phyloP scores from a whole-genome alignment of 768 basidiomycete species.

The Lentinula guzmanii region DNA sequence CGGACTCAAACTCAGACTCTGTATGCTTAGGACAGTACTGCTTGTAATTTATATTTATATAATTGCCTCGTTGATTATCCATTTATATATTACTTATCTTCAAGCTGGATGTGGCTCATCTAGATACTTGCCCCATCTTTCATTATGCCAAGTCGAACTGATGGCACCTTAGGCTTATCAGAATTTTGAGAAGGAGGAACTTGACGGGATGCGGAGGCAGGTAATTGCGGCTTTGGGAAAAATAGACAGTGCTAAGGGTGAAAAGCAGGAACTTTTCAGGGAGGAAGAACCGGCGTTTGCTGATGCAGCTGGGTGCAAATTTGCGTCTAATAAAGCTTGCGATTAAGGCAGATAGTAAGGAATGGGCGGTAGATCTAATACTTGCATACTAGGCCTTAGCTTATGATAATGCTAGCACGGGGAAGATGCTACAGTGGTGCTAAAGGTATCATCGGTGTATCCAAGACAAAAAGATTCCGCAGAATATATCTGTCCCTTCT shows the following conservation, averaged over 20 bases:
- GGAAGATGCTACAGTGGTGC: background rate
- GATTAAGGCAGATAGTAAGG: constrained; percentile 15
- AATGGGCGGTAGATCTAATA: too few species aligned
- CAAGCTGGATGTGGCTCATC: background rate
- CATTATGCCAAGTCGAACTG: constrained; percentile 14
- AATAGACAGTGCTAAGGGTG: background rate
- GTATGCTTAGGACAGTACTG: background rate
- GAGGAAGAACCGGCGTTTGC: constrained; percentile 18
- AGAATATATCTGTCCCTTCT: constrained; percentile 23
- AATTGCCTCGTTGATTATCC: background rate
- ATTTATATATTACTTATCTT: background rate
- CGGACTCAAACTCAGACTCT: background rate
- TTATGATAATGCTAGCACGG: background rate
- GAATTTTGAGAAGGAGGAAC: background rate
- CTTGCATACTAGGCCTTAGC: background rate
- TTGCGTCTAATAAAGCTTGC: constrained; percentile 16
- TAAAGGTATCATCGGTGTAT: background rate
- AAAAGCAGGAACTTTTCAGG: background rate
- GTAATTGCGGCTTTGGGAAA: background rate
- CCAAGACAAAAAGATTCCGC: constrained; percentile 20
- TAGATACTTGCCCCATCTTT: constrained; percentile 17
- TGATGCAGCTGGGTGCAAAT: constrained; percentile 18
- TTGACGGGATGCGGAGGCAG: background rate
- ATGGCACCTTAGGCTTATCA: constrained; percentile 19
- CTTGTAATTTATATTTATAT: background rate